phyloP scores from a whole-genome alignment of 2,329 filamentous ascomycete genomes.

The Colletotrichum trifolii region DNA sequence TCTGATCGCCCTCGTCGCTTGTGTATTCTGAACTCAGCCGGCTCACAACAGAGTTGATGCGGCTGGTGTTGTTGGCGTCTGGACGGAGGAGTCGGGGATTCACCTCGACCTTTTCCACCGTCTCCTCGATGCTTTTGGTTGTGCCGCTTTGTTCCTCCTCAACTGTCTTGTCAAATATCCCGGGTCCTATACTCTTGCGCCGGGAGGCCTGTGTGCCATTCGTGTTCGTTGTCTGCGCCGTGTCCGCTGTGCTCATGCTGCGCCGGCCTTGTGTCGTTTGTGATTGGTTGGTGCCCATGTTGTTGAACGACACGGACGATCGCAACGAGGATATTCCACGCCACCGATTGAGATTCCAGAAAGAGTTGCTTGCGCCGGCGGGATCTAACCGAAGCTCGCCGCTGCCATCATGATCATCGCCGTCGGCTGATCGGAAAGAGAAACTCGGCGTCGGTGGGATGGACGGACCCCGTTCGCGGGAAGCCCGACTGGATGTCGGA shows the following conservation, averaged over 20 bases:
- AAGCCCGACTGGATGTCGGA: conserved; percentile 49
- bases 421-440: conserved; percentile 54
- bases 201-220: conserved; percentile 39
- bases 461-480: conserved; percentile 40
- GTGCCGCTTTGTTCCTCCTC: conserved; percentile 24
- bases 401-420: conserved; percentile 57
- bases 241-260: conserved; percentile 31
- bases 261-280: conserved; percentile 18
- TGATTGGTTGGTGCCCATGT: conserved; percentile 17
- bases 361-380: conserved; percentile 56
- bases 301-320: conserved; percentile 29
- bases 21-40: conserved; percentile 62
- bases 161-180: conserved; percentile 30
- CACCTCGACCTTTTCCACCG: conserved; percentile 25
- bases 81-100: conserved; percentile 34
- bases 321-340: conserved; percentile 49
- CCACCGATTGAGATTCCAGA: conserved; percentile 70
- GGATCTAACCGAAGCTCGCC: conserved; percentile 51
- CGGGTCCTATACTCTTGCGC: conserved; percentile 41
- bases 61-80: conserved; percentile 39
- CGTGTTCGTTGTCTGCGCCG: conserved; percentile 8
- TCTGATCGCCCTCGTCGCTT: conserved; percentile 56
- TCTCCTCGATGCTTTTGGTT: conserved; percentile 8
- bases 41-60: conserved; percentile 60
- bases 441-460: conserved; percentile 67